phyloP scores from a whole-genome alignment of 371 early-diverging fungal genomes.

The Vairimorpha necatrix region DNA sequence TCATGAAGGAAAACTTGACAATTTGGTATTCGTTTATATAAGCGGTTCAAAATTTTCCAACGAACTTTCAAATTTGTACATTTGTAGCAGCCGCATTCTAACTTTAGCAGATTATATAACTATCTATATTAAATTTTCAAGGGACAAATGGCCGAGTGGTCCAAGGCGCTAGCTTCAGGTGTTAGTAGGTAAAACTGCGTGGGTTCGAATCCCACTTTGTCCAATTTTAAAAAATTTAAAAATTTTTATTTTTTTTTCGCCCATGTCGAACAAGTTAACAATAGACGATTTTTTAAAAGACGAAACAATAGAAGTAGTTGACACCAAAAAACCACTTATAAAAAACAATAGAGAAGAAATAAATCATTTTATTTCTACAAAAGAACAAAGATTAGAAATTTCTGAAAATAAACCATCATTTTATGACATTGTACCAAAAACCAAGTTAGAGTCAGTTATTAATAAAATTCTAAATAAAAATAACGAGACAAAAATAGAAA shows the following conservation, averaged over 20 bases:
- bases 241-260: too few species aligned
- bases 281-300: neutral
- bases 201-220: constrained; percentile 13
- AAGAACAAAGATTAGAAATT: neutral
- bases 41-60: too few species aligned
- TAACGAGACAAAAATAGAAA: constrained; percentile 24
- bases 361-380: neutral
- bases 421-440: constrained; percentile 38
- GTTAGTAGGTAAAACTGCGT: neutral
- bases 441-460: constrained; percentile 43
- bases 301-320: neutral
- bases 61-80: too few species aligned
- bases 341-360: neutral
- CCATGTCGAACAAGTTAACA: neutral
- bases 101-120: too few species aligned
- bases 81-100: too few species aligned
- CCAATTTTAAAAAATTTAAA: neutral
- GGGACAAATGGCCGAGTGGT: constrained; percentile 7
- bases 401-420: neutral
- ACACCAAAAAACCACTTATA: neutral
- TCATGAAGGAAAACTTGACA: too few species aligned
- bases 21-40: too few species aligned
- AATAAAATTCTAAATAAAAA: constrained; percentile 19
- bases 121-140: too few species aligned
- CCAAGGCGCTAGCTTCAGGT: constrained; percentile 11